phyloP scores from a whole-genome alignment of 305 asterid species.

The Plantago lanceolata region DNA sequence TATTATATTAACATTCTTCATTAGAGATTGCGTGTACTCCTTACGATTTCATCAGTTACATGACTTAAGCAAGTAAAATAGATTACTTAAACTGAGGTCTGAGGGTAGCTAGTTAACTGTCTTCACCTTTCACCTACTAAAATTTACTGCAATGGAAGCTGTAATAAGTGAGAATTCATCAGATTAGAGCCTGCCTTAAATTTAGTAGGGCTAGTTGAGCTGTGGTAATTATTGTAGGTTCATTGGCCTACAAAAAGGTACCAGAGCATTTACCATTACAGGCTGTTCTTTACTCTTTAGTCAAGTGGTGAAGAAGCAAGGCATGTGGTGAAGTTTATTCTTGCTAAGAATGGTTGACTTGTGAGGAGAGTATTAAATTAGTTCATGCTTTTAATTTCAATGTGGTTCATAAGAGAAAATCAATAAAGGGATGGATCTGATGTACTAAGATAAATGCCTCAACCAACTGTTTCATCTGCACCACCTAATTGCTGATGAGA shows the following conservation, averaged over 20 bases:
- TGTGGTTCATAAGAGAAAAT: conserved; percentile 11
- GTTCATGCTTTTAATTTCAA: background rate
- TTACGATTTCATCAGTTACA: background rate
- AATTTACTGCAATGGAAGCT: background rate
- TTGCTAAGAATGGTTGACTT: conserved; percentile 26
- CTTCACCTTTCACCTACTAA: too few relatives aligned
- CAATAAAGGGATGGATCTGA: background rate
- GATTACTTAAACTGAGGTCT: too few relatives aligned
- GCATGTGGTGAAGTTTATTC: conserved; percentile 23
- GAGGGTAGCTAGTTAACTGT: background rate
- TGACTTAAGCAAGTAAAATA: conserved; percentile 1
- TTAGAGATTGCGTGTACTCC: background rate
- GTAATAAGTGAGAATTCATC: conserved; percentile 4
- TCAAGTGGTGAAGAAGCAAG: conserved; percentile 21
- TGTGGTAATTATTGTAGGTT: conserved; percentile 18
- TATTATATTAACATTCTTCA: background rate
- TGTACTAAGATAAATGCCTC: conserved; percentile 24
- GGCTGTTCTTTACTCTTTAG: conserved; percentile 15
- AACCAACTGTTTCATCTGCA: conserved; percentile 17
- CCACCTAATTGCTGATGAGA: conserved; percentile 6
- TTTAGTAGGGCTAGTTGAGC: conserved; percentile 49
- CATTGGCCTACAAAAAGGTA: conserved; percentile 19
- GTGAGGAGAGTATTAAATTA: conserved; percentile 20
- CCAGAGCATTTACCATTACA: conserved; percentile 42
- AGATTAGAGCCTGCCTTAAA: conserved; percentile 28